These are phyloP conservation scores for Phoma sp. DNA, from an alignment of 2,329 filamentous ascomycete genomes.

Conservation along the genomic window DNA sequence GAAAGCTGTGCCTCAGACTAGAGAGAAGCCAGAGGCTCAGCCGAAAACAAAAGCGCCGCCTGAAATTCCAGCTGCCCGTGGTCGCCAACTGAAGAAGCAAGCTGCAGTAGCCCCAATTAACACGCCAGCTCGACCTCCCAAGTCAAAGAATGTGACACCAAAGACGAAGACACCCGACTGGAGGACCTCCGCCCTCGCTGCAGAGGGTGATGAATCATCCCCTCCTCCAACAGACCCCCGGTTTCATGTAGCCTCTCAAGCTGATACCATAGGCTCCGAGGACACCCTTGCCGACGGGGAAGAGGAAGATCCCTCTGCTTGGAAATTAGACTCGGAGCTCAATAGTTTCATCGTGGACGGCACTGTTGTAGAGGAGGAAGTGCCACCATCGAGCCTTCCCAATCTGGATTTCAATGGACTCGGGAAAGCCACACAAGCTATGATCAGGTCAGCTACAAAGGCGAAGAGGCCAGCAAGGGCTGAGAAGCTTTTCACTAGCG, in stretches of 20 bases:
- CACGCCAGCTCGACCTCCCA: constrained; percentile 27
- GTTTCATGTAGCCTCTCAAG: constrained; percentile 46
- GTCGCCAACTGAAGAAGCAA: constrained; percentile 29
- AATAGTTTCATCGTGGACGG: constrained; percentile 54
- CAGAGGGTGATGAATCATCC: constrained; percentile 44
- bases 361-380: constrained; percentile 44
- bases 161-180: constrained; percentile 31
- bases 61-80: constrained; percentile 31
- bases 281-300: constrained; percentile 49
- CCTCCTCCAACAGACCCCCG: constrained; percentile 49
- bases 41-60: constrained; percentile 21
- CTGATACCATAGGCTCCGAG: constrained; percentile 50
- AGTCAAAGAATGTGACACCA: constrained; percentile 19
- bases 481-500: constrained; percentile 46
- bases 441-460: constrained; percentile 31
- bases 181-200: constrained; percentile 36
- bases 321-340: constrained; percentile 53
- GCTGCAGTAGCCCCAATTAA: constrained; percentile 10
- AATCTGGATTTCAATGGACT: constrained; percentile 34
- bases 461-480: constrained; percentile 27
- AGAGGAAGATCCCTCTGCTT: constrained; percentile 49
- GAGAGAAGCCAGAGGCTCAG: constrained; percentile 5
- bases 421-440: constrained; percentile 43
- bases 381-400: constrained; percentile 43
- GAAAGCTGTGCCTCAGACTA: constrained; percentile 12